Evolutionary conservation across 202 grass and related monocot genomes (phyloP), one percentile per base, ranked within the genome.

Genomic region (Panicum virgatum): DNA sequence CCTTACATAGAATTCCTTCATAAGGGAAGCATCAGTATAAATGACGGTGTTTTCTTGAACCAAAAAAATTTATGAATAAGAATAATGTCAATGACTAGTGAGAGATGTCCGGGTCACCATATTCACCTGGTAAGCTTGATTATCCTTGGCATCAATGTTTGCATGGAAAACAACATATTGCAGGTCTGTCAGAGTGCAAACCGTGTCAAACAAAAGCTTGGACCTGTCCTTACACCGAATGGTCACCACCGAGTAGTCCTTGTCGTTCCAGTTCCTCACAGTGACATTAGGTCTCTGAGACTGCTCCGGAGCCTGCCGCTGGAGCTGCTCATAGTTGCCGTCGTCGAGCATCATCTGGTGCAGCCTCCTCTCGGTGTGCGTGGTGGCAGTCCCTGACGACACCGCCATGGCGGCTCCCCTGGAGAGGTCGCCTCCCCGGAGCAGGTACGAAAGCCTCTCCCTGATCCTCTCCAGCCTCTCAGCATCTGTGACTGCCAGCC

Each of bases 261-360:
- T 97, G 62, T 97, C 93, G 5, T 83, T 82, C 93, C 93, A 93
- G 40, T 97, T 97, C 80, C 88, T 79, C 29, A 97, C 86, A 0
- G 90, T 87, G 34, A 93, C 90, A 85, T 87, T 78, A 30, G 90
- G 88, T 51, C 71, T 84, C 10, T 61, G 52, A 62, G 65, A 72
- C 53, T 89, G 82, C 57, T 76, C 80, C 1, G 77, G 75, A 62
- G 12, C 19, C 16, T 32, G 73, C 56, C 47, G 67, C 69, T 83
- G 58, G 54, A 83, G 74, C 22, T 88, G 67, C 38, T 92, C 57
- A 27, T 69, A 87, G 72, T 87, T 88, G 9, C 86, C 70, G 26
- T 91, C 93, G 1, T 91, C 84, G 51, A 91, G 77, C 93, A 96
- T 96, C 93, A 96, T 89, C 84, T 96, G 90, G 77, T 96, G 93